A percentile compares a stretch with the other conserved stretches of the same genome.
Evolutionary conservation across 345 rosid species (phyloP).

Genomic region (rapeseed (Brassica napus)): DNA sequence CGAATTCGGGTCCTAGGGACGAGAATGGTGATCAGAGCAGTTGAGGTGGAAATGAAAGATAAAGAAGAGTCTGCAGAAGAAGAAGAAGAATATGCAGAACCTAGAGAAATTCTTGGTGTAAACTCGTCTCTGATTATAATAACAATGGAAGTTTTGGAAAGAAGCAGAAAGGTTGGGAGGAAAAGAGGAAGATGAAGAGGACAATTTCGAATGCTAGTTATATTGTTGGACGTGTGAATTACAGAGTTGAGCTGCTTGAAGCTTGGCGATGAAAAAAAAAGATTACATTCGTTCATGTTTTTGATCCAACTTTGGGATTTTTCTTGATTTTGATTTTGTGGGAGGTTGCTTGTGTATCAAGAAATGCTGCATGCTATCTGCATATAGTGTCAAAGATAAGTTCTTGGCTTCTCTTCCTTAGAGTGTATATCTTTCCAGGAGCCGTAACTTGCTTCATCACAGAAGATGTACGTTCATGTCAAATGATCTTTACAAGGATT

Average conservation of each 20-base stretch:
- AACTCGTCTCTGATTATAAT: neutral
- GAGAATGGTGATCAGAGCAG: constrained; percentile 62
- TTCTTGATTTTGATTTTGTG: constrained; percentile 22
- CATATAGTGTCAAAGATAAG: constrained; percentile 24
- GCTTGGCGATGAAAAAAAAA: constrained; percentile 56
- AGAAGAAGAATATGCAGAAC: constrained; percentile 34
- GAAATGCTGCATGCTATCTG: constrained; percentile 25
- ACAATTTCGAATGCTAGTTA: constrained; percentile 44
- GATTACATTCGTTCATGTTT: constrained; percentile 2
- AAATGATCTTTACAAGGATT: too few relatives aligned
- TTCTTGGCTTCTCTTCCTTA: neutral
- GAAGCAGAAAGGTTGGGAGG: constrained; percentile 31
- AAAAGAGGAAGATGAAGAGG: constrained; percentile 7
- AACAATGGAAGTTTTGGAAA: constrained; percentile 43
- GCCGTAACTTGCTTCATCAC: too few relatives aligned
- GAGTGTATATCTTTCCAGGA: neutral
- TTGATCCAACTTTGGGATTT: constrained; percentile 12
- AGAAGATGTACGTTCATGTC: too few relatives aligned
- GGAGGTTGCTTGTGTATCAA: constrained; percentile 30
- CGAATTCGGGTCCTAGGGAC: constrained; percentile 59
- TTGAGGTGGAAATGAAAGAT: constrained; percentile 27
- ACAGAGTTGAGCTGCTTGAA: constrained; percentile 65
- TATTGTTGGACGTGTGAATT: constrained; percentile 53
- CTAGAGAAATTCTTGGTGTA: constrained; percentile 40
- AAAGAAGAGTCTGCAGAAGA: constrained; percentile 23